Evolutionary conservation across 2,329 filamentous ascomycete genomes (phyloP).

Genomic region (Thielaviopsis ethacetica): DNA sequence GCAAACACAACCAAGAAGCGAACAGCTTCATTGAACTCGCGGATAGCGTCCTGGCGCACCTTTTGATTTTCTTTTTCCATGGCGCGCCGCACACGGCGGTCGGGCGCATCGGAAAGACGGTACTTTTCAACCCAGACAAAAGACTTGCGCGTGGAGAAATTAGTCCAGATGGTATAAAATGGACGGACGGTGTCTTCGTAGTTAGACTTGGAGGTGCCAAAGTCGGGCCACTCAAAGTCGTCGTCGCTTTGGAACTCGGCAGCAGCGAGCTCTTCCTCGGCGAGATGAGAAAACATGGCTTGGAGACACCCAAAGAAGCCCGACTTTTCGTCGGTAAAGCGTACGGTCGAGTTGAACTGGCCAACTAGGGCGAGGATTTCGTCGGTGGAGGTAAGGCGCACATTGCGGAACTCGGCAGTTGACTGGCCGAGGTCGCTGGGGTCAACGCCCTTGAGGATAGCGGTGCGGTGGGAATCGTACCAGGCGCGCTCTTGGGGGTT

Average conservation of each 20-base stretch:
- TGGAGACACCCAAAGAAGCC: slow-evolving; percentile 76
- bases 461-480: slow-evolving; percentile 90
- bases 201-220: slow-evolving; percentile 58
- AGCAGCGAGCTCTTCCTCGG: slow-evolving; percentile 62
- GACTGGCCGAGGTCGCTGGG: slow-evolving; percentile 26
- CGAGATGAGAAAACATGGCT: slow-evolving; percentile 64
- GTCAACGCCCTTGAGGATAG: slow-evolving; percentile 57
- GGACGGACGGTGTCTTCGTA: slow-evolving; percentile 62
- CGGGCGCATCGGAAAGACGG: slow-evolving; percentile 68
- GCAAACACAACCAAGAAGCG: slow-evolving; percentile 74
- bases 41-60: slow-evolving; percentile 61
- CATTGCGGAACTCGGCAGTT: slow-evolving; percentile 47
- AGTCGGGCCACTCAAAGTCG: slow-evolving; percentile 58
- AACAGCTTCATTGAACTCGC: slow-evolving; percentile 87
- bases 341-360: slow-evolving; percentile 60
- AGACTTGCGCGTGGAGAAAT: slow-evolving; percentile 68
- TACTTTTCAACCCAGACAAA: slow-evolving; percentile 87
- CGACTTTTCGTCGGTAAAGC: slow-evolving; percentile 61
- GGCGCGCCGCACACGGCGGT: slow-evolving; percentile 61
- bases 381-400: slow-evolving; percentile 61
- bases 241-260: slow-evolving; percentile 42
- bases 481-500: slow-evolving; percentile 91
- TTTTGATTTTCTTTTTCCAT: slow-evolving; percentile 96
- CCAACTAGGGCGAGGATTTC: slow-evolving; percentile 66
- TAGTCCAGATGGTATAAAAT: slow-evolving; percentile 70